phyloP scores from a whole-genome alignment of 805 yeast genomes.

The Metschnikowia borealis region DNA sequence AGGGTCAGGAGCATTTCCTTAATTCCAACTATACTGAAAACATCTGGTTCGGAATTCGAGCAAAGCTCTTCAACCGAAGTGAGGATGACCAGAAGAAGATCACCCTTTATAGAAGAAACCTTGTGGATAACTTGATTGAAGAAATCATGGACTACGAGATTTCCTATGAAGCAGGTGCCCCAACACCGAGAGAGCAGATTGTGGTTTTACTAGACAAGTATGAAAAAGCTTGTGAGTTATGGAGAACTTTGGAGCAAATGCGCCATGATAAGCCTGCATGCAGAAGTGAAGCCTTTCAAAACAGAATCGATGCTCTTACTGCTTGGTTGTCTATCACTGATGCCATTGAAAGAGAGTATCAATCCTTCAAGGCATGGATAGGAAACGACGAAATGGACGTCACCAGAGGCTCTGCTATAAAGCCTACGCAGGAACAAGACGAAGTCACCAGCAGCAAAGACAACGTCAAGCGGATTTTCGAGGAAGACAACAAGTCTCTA shows the following conservation, averaged over 20 bases:
- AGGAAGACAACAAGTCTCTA: constrained; percentile 61
- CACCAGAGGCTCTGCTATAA: constrained; percentile 26
- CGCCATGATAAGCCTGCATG: constrained; percentile 70
- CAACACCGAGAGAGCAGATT: constrained; percentile 45
- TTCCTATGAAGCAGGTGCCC: constrained; percentile 32
- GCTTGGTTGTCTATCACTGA: constrained; percentile 80
- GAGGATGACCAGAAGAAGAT: constrained; percentile 73
- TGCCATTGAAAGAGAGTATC: constrained; percentile 60
- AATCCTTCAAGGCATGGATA: constrained; percentile 69
- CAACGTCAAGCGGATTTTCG: constrained; percentile 36
- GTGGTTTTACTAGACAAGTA: constrained; percentile 53
- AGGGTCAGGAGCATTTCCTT: constrained; percentile 44
- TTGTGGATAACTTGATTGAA: constrained; percentile 69
- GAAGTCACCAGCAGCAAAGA: constrained; percentile 13
- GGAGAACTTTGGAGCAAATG: constrained; percentile 81
- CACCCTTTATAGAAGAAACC: constrained; percentile 62
- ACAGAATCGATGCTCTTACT: constrained; percentile 67
- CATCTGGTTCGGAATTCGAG: constrained; percentile 83
- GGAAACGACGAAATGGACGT: constrained; percentile 79
- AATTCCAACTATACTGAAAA: constrained; percentile 62
- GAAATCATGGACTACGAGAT: constrained; percentile 64
- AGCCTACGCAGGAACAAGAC: not conserved
- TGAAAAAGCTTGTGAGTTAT: constrained; percentile 66
- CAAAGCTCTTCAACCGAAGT: constrained; percentile 76
- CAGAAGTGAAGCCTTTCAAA: constrained; percentile 57